Evolutionary conservation across 2,329 filamentous ascomycete species (phyloP), one percentile per base, ranked within the genome.

Genomic region (Aspergillus glaucus): DNA sequence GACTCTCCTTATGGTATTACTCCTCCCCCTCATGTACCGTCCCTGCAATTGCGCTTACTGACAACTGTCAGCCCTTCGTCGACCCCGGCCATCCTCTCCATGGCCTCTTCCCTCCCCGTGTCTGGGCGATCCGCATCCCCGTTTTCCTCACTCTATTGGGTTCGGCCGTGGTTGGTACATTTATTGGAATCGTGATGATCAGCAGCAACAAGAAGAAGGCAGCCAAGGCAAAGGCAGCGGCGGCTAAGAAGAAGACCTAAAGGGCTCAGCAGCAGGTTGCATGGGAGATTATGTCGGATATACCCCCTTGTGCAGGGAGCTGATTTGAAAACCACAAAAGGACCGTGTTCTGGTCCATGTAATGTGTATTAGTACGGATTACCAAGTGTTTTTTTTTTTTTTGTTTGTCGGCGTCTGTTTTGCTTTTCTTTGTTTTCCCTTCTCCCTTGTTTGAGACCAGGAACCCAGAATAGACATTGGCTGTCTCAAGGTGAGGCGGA

Each of bases 101-200:
- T 69, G 86, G 86, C 69, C 80, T 97, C 76, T 98, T 98, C 77
- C 93, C 89, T 54, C 92, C 92, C 43, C 91, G 93, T 69, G 91
- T 95, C 68, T 98, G 93, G 93, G 93, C 93, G 52, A 95, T 98
- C 68, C 91, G 93, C 70, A 93, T 98, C 65, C 93, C 93, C 60
- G 92, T 98, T 62, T 95, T 98, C 68, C 84, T 98, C 59, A 86
- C 96, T 55, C 84, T 98, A 43, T 79, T 98, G 58, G 91, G 86
- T 56, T 91, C 86, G 52, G 90, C 93, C 51, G 90, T 98, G 51
- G 92, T 98, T 53, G 93, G 93, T 55, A 94, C 89, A 52, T 98
- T 98, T 78, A 79, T 98, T 59, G 86, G 87, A 63, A 85, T 95
- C 66, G 92, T 98, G 65, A 98, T 98, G 93, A 97, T 98, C 75